Evolutionary conservation across 2,329 filamentous ascomycete species (phyloP).

Genomic region (Thielaviopsis ethacetica): DNA sequence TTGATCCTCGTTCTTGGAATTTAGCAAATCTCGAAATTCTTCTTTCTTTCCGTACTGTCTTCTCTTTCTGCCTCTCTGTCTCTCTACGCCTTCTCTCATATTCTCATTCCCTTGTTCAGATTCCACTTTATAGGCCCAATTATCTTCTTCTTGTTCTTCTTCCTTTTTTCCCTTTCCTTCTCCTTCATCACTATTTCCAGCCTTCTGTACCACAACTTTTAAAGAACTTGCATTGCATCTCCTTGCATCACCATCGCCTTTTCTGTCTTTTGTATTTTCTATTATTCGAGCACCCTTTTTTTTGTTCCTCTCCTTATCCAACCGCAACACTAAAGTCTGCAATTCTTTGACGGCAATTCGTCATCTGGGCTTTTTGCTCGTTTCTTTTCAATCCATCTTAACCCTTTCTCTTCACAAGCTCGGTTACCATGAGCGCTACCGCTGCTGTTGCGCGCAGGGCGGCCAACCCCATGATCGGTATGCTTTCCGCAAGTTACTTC

Average conservation of each 20-base stretch:
- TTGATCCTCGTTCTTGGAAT: too few relatives aligned
- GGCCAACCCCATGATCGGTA: constrained; percentile 9
- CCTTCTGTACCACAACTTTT: not conserved
- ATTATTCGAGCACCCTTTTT: not conserved
- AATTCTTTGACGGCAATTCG: not conserved
- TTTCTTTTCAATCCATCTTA: not conserved
- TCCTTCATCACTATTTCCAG: not conserved
- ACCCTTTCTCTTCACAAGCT: not conserved
- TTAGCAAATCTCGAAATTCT: too few relatives aligned
- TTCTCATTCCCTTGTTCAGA: not conserved
- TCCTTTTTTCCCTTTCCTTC: not conserved
- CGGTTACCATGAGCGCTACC: constrained; percentile 9
- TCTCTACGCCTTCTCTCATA: not conserved
- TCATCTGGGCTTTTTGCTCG: not conserved
- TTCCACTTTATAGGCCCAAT: not conserved
- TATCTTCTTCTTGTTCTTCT: not conserved
- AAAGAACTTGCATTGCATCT: not conserved
- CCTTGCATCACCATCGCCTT: not conserved
- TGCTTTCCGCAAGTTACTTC: not conserved
- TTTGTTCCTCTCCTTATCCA: not conserved
- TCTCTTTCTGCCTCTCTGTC: not conserved
- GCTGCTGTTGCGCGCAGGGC: constrained; percentile 9
- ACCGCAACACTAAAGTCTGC: not conserved
- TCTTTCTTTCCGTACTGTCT: not conserved
- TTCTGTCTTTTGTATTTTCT: not conserved